These are phyloP conservation scores for Porogramme epimiltina DNA, from an alignment of 1,284 basidiomycete species.

Conservation along the genomic window DNA sequence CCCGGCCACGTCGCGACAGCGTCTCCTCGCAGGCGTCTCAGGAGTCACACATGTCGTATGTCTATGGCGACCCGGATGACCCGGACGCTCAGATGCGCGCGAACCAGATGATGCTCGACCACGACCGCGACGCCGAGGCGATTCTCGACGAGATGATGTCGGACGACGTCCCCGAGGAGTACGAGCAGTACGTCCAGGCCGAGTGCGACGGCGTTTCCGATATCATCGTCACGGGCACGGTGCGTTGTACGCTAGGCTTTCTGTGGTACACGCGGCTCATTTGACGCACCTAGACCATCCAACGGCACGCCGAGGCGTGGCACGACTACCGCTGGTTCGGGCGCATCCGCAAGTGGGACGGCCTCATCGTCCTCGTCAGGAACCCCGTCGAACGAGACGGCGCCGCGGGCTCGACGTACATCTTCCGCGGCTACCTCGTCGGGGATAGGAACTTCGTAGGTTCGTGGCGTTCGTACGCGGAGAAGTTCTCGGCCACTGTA, in stretches of 20 bases:
- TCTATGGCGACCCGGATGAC: constrained; percentile 14
- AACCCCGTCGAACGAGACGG: constrained; percentile 36
- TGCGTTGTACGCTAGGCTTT: constrained; percentile 25
- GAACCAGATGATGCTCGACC: constrained; percentile 16
- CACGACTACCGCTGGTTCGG: constrained; percentile 61
- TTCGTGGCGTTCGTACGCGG: constrained; percentile 56
- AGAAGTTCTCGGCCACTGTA: constrained; percentile 40
- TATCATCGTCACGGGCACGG: constrained; percentile 59
- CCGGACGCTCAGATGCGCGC: constrained; percentile 2
- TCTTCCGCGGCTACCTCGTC: constrained; percentile 72
- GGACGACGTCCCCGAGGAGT: constrained; percentile 24
- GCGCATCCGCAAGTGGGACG: constrained; percentile 67
- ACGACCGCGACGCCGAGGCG: constrained; percentile 28
- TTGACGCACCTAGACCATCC: constrained; percentile 32
- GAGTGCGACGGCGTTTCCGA: constrained; percentile 56
- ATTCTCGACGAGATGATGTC: constrained; percentile 31
- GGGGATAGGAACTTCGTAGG: constrained; percentile 68
- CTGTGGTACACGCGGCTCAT: neutral
- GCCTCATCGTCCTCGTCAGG: constrained; percentile 63
- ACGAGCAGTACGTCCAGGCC: constrained; percentile 24
- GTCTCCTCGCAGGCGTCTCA: constrained; percentile 3
- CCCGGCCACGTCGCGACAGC: constrained; percentile 9
- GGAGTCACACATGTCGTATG: constrained; percentile 15
- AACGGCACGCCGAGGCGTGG: constrained; percentile 60
- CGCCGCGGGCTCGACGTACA: constrained; percentile 33